These are phyloP conservation scores for Penicillium alfredii DNA, from an alignment of 495 filamentous ascomycete genomes.

Conservation along the genomic window DNA sequence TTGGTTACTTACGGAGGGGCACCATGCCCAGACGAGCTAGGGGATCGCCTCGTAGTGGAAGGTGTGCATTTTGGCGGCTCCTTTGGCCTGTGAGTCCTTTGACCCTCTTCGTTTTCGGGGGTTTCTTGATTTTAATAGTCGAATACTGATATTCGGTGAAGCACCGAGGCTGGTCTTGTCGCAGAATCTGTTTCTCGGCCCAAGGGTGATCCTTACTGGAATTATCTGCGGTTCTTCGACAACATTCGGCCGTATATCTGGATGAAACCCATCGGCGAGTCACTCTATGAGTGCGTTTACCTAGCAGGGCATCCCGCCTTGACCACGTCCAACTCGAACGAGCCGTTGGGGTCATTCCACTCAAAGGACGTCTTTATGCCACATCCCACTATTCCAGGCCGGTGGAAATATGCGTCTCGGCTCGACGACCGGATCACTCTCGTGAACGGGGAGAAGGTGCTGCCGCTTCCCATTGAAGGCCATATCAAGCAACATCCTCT, in stretches of 20 bases:
- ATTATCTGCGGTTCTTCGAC: conserved; percentile 46
- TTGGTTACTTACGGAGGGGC: conserved; percentile 48
- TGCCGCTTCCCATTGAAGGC: conserved; percentile 59
- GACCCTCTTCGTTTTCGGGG: too few species aligned
- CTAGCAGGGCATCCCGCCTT: conserved; percentile 46
- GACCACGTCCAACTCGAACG: conserved; percentile 47
- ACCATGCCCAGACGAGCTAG: conserved; percentile 53
- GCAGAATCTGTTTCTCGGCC: conserved; percentile 46
- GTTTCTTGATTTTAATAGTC: too few species aligned
- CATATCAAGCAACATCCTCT: conserved; percentile 44
- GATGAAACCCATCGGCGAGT: conserved; percentile 43
- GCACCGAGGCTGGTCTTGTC: conserved; percentile 50
- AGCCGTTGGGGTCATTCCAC: conserved; percentile 46
- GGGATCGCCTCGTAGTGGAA: conserved; percentile 43
- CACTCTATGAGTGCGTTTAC: conserved; percentile 49
- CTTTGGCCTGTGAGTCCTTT: conserved; percentile 46
- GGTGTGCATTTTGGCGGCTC: conserved; percentile 45
- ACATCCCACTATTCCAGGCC: conserved; percentile 51
- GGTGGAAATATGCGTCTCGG: conserved; percentile 60
- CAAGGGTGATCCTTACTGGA: conserved; percentile 45
- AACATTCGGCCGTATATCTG: conserved; percentile 39
- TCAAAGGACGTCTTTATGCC: conserved; percentile 59
- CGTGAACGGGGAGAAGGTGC: conserved; percentile 63
- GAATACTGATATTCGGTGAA: too few species aligned
- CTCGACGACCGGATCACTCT: conserved; percentile 60